These are phyloP conservation scores for Boletus coccyginus DNA, from an alignment of 768 basidiomycete genomes.

Conservation along the genomic window DNA sequence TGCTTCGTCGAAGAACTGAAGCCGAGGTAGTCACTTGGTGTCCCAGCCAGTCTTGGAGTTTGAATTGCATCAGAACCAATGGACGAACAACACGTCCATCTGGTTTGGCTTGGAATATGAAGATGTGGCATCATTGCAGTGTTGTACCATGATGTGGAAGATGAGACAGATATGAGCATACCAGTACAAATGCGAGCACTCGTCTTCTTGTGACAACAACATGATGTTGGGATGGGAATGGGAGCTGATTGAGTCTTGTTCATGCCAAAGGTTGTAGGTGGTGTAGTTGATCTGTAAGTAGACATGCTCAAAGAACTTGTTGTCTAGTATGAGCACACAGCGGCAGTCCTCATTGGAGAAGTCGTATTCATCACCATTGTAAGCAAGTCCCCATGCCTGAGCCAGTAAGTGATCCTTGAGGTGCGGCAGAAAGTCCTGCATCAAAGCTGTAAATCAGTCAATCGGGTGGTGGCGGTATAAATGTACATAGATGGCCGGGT, in stretches of 20 bases:
- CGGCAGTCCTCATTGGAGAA: slow-evolving; percentile 21
- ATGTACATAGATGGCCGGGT: not conserved
- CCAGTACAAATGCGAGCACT: slow-evolving; percentile 35
- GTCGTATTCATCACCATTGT: slow-evolving; percentile 25
- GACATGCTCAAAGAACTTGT: slow-evolving; percentile 24
- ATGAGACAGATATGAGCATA: slow-evolving; percentile 30
- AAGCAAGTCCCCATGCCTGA: not conserved
- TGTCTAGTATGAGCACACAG: slow-evolving; percentile 15
- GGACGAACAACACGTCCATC: slow-evolving; percentile 44
- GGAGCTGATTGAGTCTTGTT: slow-evolving; percentile 40
- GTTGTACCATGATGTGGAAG: slow-evolving; percentile 10
- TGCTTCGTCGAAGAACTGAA: no score
- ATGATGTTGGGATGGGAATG: slow-evolving; percentile 34
- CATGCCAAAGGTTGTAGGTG: slow-evolving; percentile 22
- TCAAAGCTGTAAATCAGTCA: not conserved
- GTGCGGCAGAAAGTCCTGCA: not conserved
- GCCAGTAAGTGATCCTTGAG: slow-evolving; percentile 2
- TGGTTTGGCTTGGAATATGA: not conserved
- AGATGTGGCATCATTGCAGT: not conserved
- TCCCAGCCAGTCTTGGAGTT: not conserved
- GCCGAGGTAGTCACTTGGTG: no score
- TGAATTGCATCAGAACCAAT: slow-evolving; percentile 35
- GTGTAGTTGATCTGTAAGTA: slow-evolving; percentile 19
- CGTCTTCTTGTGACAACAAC: slow-evolving; percentile 27
- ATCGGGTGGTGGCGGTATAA: no score